Evolutionary conservation across 2,329 filamentous ascomycete genomes (phyloP).

Genomic region (Ceratocystis variospora): DNA sequence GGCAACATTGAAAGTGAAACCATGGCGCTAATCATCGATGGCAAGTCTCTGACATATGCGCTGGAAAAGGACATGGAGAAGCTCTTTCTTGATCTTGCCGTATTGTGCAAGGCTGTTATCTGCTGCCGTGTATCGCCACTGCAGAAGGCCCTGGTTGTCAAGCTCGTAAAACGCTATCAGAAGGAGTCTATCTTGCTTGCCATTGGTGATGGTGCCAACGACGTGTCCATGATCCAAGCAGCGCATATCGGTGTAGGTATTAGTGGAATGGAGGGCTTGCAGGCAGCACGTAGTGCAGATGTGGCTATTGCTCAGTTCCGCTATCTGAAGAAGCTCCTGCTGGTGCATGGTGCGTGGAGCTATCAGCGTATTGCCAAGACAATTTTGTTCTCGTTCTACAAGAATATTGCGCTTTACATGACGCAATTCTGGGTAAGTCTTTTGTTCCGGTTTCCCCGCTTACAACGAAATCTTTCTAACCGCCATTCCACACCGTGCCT

Average conservation of each 20-base stretch:
- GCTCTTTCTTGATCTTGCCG: slow-evolving; percentile 77
- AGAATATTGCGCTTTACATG: slow-evolving; percentile 97
- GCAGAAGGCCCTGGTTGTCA: slow-evolving; percentile 94
- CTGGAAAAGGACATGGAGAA: slow-evolving; percentile 90
- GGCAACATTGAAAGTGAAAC: slow-evolving; percentile 68
- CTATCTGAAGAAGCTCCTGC: slow-evolving; percentile 79
- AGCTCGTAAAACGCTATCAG: slow-evolving; percentile 86
- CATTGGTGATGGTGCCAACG: slow-evolving; percentile 94
- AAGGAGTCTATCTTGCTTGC: slow-evolving; percentile 83
- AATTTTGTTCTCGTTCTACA: slow-evolving; percentile 97
- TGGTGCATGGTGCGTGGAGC: slow-evolving; percentile 94
- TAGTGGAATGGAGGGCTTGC: slow-evolving; percentile 89
- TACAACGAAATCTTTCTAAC: not conserved
- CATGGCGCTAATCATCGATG: slow-evolving; percentile 85
- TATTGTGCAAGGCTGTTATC: slow-evolving; percentile 97
- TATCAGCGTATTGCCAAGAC: slow-evolving; percentile 96
- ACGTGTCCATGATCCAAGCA: slow-evolving; percentile 99
- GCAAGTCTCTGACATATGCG: slow-evolving; percentile 85
- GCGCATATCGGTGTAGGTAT: slow-evolving; percentile 97
- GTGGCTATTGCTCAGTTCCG: slow-evolving; percentile 93
- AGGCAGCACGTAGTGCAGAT: slow-evolving; percentile 89
- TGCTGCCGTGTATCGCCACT: slow-evolving; percentile 94
- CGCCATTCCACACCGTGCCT: not conserved
- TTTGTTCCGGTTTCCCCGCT: not conserved
- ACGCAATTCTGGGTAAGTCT: slow-evolving; percentile 89